Evolutionary conservation across 2,329 filamentous ascomycete genomes (phyloP).

Genomic region (Fusarium hainanense): DNA sequence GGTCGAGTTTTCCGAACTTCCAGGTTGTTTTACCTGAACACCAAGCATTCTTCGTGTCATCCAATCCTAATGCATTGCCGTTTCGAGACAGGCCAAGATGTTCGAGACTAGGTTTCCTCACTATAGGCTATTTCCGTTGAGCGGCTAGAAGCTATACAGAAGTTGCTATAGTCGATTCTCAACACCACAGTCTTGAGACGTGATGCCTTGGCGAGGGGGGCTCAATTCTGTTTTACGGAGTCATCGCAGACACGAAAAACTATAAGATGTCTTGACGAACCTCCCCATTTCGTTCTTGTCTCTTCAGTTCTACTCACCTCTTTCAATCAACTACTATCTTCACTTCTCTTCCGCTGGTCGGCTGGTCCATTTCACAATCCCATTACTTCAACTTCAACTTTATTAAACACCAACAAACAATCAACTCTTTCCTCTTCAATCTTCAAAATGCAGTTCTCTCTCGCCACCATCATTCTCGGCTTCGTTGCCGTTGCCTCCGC

Average conservation of each 20-base stretch:
- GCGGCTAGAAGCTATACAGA: neutral
- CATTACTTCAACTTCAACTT: neutral
- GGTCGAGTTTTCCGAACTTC: neutral
- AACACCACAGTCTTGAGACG: constrained; percentile 1
- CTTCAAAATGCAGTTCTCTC: constrained; percentile 18
- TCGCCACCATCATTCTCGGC: constrained; percentile 19
- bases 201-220: constrained; percentile 4
- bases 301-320: constrained; percentile 18
- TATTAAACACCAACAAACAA: neutral
- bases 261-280: constrained; percentile 1
- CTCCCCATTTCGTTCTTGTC: neutral
- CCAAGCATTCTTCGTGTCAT: neutral
- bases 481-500: constrained; percentile 15
- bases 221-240: neutral
- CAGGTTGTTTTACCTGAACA: neutral
- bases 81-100: neutral
- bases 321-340: constrained; percentile 1
- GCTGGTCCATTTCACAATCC: constrained; percentile 12
- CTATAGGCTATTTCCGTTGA: neutral
- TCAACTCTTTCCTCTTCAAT: neutral
- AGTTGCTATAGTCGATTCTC: neutral
- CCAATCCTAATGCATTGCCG: neutral
- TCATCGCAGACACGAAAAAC: neutral
- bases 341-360: constrained; percentile 25
- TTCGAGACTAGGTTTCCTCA: neutral